Evolutionary conservation across 805 yeast genomes (phyloP), one percentile per base, ranked within the genome.

Genomic region (Metschnikowia dekortorum): DNA sequence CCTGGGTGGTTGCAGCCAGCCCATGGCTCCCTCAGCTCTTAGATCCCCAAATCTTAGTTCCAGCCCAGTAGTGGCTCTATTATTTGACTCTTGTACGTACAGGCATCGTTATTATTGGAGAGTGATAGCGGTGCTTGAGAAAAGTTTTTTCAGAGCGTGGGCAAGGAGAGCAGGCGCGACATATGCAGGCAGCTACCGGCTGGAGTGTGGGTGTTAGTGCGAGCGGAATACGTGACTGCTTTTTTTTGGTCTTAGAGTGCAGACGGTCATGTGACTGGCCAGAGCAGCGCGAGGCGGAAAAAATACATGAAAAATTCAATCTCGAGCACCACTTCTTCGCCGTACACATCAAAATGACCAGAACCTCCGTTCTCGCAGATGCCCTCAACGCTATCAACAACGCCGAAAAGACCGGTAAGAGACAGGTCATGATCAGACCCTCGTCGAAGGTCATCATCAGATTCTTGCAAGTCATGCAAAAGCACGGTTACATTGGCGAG

Each of bases 401-500:
- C 79, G 97, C 97, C 80, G 97, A 91, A 82, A 91, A 90, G 82
- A 85, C 96, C 79, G 97, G 97, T 79, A 91, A 91, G 84, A 88
- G 97, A 82, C 97, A 91, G 82, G 97, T 91, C 69, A 79, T 91
- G 75, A 87, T 91, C 80, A 88, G 97, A 85, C 97, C 97, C 64
- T 89, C 97, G 49, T 91, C 97, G 73, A 91, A 91, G 87, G 97
- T 91, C 69, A 90, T 91, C 81, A 84, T 91, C 86, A 91, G 89
- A 81, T 91, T 89, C 81, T 83, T 91, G 76, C 82, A 89, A 71
- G 97, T 91, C 68, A 90, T 91, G 88, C 97, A 91, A 83, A 89
- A 83, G 81, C 97, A 91, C 78, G 59, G 69, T 47, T 66, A 66
- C 69, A 66, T 66, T 52, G 68, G 68, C 50, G 69, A 65, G 56